phyloP scores from a whole-genome alignment of 2,329 filamentous ascomycete genomes.

The Stemphylium vesicarium region DNA sequence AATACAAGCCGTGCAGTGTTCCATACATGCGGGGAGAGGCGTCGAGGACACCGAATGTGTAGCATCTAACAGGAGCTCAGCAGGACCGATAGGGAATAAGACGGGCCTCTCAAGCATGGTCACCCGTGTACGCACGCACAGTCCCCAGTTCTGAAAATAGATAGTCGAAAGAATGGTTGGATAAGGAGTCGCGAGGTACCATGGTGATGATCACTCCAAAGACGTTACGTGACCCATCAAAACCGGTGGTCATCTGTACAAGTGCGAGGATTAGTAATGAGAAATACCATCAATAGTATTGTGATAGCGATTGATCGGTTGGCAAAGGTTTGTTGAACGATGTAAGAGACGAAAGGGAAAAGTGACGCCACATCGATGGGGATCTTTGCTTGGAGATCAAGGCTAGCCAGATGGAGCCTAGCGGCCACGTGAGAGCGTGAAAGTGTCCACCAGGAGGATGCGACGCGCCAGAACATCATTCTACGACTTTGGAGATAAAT shows the following conservation, averaged over 20 bases:
- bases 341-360: neutral
- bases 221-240: too few species aligned
- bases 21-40: neutral
- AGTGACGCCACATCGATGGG: neutral
- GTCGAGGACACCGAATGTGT: neutral
- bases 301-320: too few species aligned
- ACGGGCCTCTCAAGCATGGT: too few species aligned
- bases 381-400: neutral
- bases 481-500: neutral
- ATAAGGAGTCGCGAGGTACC: too few species aligned
- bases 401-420: neutral
- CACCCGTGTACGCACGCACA: too few species aligned
- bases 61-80: neutral
- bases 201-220: too few species aligned
- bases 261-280: too few species aligned
- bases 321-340: too few species aligned
- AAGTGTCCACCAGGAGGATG: neutral
- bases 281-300: too few species aligned
- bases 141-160: too few species aligned
- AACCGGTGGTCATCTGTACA: too few species aligned
- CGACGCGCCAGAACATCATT: conserved; percentile 11
- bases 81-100: neutral
- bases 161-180: too few species aligned
- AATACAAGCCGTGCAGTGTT: conserved; percentile 3
- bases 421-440: conserved; percentile 20